Conservation (phyloP, 2,329 filamentous ascomycete species). For the Pyrenochaeta sp. region DNA sequence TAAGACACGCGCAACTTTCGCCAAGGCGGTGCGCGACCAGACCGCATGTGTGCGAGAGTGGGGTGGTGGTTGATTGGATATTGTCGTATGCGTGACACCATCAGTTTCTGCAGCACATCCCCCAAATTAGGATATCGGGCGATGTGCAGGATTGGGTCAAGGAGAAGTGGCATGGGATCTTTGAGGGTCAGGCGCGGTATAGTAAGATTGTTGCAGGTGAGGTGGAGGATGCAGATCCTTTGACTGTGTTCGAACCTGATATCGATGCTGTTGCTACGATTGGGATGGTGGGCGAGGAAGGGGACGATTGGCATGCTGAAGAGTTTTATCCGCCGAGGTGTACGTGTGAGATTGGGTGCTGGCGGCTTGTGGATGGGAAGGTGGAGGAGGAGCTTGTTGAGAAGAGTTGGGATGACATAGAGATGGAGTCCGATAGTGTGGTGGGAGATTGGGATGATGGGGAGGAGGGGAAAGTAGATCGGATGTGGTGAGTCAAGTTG, state of each 20-base stretch:
- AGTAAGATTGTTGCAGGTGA: not conserved
- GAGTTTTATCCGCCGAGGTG: conserved; percentile 1
- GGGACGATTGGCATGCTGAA: not conserved
- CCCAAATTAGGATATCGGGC: conserved; percentile 11
- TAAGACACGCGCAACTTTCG: too few species aligned
- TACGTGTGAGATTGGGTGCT: not conserved
- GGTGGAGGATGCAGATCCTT: not conserved
- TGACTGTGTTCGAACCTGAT: not conserved
- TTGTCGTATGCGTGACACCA: conserved; percentile 18
- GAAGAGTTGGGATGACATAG: not conserved
- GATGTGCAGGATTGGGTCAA: conserved; percentile 25
- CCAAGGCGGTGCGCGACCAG: too few species aligned
- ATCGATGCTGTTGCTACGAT: conserved; percentile 1
- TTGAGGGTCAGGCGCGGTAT: not conserved
- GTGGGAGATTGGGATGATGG: too few species aligned
- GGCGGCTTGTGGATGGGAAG: not conserved
- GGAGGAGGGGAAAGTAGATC: too few species aligned
- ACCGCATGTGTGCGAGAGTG: conserved; percentile 8
- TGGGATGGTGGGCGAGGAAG: not conserved
- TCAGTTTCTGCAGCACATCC: conserved; percentile 12
- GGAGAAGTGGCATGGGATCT: conserved; percentile 23
- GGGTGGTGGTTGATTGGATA: conserved; percentile 22
- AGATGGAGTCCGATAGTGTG: not conserved
- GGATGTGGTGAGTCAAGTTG: too few species aligned
- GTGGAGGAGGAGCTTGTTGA: not conserved